Conservation (phyloP, 495 filamentous ascomycete species). For the Pseudevernia furfuracea region DNA sequence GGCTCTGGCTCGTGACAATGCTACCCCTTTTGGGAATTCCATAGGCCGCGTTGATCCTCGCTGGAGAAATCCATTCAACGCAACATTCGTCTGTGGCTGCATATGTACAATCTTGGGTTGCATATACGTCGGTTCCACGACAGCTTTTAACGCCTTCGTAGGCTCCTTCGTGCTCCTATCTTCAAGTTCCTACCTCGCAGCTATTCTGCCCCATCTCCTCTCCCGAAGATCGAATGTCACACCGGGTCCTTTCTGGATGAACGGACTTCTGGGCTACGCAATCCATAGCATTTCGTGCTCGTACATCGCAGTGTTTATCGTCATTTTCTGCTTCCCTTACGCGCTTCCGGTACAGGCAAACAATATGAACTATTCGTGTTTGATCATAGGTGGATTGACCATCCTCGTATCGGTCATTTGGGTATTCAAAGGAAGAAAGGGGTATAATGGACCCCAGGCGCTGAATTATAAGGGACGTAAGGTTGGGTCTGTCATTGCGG, state of each 20-base stretch:
- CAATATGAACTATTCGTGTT: slow-evolving; percentile 64
- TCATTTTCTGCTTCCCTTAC: slow-evolving; percentile 74
- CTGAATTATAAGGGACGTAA: not conserved
- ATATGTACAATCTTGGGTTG: slow-evolving; percentile 59
- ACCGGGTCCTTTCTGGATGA: slow-evolving; percentile 62
- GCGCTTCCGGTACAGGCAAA: slow-evolving; percentile 43
- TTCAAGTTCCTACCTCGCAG: slow-evolving; percentile 63
- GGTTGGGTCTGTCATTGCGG: not conserved
- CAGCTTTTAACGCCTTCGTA: slow-evolving; percentile 66
- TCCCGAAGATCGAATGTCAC: slow-evolving; percentile 55
- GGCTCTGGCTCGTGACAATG: slow-evolving; percentile 68
- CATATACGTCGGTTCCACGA: slow-evolving; percentile 63
- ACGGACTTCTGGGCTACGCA: slow-evolving; percentile 47
- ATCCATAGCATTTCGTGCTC: slow-evolving; percentile 53
- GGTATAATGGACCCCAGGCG: slow-evolving; percentile 15
- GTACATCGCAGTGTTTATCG: slow-evolving; percentile 61
- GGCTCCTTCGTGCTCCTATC: slow-evolving; percentile 66
- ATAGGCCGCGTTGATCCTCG: slow-evolving; percentile 34
- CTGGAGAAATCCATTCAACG: slow-evolving; percentile 57
- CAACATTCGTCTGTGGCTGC: slow-evolving; percentile 53
- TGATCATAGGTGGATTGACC: slow-evolving; percentile 55
- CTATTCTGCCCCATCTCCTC: slow-evolving; percentile 65
- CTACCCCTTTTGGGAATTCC: slow-evolving; percentile 38
- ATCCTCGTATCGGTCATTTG: slow-evolving; percentile 40
- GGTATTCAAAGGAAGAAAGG: slow-evolving; percentile 25